phyloP scores from a whole-genome alignment of 495 filamentous ascomycete genomes.

The Penicillium paradoxum region DNA sequence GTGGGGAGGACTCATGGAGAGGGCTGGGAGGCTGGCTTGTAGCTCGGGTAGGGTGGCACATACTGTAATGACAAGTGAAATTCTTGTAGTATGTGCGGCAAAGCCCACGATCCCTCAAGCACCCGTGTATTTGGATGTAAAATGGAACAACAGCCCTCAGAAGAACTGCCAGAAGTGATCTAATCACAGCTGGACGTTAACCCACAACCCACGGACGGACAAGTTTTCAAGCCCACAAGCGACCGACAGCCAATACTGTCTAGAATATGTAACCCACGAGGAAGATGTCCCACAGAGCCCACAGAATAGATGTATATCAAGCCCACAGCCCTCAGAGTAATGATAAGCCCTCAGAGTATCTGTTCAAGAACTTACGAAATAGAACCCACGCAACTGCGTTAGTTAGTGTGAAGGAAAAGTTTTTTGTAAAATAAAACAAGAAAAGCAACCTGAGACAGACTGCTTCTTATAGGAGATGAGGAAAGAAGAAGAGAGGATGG shows the following conservation, averaged over 20 bases:
- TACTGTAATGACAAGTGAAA: slow-evolving; percentile 18
- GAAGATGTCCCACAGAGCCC: slow-evolving; percentile 38
- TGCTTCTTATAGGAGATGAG: slow-evolving; percentile 12
- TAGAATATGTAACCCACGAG: slow-evolving; percentile 43
- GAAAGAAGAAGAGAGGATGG: slow-evolving; percentile 11
- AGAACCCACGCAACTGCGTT: slow-evolving; percentile 34
- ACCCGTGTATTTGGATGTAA: slow-evolving; percentile 32
- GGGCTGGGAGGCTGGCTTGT: slow-evolving; percentile 8
- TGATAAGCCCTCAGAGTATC: slow-evolving; percentile 43
- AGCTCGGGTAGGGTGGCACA: slow-evolving; percentile 12
- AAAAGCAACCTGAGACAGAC: slow-evolving; percentile 13
- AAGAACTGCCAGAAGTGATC: slow-evolving; percentile 29
- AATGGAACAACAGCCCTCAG: slow-evolving; percentile 32
- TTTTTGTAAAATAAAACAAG: slow-evolving; percentile 12
- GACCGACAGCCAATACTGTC: slow-evolving; percentile 43
- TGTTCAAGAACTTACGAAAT: slow-evolving; percentile 44
- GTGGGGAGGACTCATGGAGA: neutral
- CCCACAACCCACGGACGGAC: slow-evolving; percentile 46
- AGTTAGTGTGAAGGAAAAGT: slow-evolving; percentile 26
- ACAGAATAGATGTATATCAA: slow-evolving; percentile 42
- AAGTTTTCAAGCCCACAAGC: slow-evolving; percentile 46
- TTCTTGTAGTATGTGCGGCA: slow-evolving; percentile 36
- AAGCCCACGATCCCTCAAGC: slow-evolving; percentile 38
- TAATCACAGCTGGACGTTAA: slow-evolving; percentile 34
- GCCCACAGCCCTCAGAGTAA: slow-evolving; percentile 48